Conservation (phyloP, 306 rosid genomes). For the Abrus precatorius region DNA sequence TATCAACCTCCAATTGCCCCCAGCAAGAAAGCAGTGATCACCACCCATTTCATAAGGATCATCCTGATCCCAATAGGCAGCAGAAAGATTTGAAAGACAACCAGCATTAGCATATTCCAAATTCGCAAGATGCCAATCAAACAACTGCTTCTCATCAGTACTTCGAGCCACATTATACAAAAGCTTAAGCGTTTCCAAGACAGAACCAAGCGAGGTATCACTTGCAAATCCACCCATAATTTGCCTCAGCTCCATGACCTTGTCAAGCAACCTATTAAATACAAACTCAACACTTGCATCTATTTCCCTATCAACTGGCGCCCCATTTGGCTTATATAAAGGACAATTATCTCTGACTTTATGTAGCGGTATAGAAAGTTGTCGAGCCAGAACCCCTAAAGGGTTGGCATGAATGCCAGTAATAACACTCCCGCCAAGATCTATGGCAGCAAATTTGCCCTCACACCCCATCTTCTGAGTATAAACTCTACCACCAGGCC, state of each 20-base stretch:
- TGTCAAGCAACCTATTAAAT: constrained; percentile 90
- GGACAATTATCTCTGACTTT: constrained; percentile 94
- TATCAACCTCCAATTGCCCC: constrained; percentile 89
- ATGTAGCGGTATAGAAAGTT: constrained; percentile 92
- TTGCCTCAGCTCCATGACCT: constrained; percentile 86
- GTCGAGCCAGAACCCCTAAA: constrained; percentile 93
- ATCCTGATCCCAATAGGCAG: constrained; percentile 95
- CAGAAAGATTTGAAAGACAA: constrained; percentile 91
- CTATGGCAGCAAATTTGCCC: constrained; percentile 74
- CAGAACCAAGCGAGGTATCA: constrained; percentile 86
- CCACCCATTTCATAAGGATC: constrained; percentile 99
- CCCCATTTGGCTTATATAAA: constrained; percentile 84
- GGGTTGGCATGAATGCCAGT: constrained; percentile 98
- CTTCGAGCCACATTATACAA: constrained; percentile 76
- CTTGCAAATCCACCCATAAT: constrained; percentile 86
- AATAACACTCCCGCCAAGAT: constrained; percentile 93
- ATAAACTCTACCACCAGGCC: constrained; percentile 96
- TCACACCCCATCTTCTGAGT: constrained; percentile 82
- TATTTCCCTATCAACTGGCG: constrained; percentile 64
- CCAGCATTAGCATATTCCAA: constrained; percentile 98
- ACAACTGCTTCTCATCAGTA: constrained; percentile 78
- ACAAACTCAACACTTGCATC: constrained; percentile 74
- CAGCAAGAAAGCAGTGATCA: constrained; percentile 96
- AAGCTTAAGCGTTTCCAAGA: constrained; percentile 77
- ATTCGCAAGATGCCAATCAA: constrained; percentile 97